These are phyloP conservation scores for Bruguiera sexangula DNA, from an alignment of 345 rosid species.

Conservation along the genomic window DNA sequence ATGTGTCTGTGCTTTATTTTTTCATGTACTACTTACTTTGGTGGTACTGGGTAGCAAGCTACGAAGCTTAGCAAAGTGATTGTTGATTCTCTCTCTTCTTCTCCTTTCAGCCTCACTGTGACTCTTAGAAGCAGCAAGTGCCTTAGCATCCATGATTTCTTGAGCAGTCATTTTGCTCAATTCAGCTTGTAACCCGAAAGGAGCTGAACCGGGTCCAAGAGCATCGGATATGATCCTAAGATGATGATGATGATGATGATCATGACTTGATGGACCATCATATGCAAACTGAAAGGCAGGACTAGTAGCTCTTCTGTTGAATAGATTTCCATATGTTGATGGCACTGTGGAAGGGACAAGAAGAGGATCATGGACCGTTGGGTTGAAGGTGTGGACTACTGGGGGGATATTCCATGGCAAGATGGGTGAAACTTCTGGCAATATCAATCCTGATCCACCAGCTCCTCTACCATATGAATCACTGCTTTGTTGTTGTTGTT, in stretches of 20 bases:
- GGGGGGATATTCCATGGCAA: slow-evolving; percentile 56
- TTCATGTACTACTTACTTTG: slow-evolving; percentile 67
- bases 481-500: slow-evolving; percentile 24
- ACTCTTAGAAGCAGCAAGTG: slow-evolving; percentile 94
- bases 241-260: slow-evolving; percentile 70
- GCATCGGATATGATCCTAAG: slow-evolving; percentile 78
- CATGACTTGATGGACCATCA: slow-evolving; percentile 58
- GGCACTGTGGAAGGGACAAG: slow-evolving; percentile 49
- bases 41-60: slow-evolving; percentile 93
- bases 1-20: neutral
- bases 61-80: slow-evolving; percentile 90
- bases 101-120: slow-evolving; percentile 99
- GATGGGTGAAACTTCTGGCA: slow-evolving; percentile 57
- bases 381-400: slow-evolving; percentile 32
- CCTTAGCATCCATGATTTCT: slow-evolving; percentile 98
- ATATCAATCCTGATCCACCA: slow-evolving; percentile 38
- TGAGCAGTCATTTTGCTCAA: slow-evolving; percentile 91
- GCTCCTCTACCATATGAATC: slow-evolving; percentile 38
- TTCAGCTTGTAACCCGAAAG: slow-evolving; percentile 81
- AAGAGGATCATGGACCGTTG: slow-evolving; percentile 54
- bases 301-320: slow-evolving; percentile 56
- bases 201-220: slow-evolving; percentile 63
- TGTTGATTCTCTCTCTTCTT: slow-evolving; percentile 93
- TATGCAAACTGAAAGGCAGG: slow-evolving; percentile 60
- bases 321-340: slow-evolving; percentile 56